Base-by-base conservation (phyloP, 805 yeast species). In the Sugiyamaella mastotermitis region DNA sequence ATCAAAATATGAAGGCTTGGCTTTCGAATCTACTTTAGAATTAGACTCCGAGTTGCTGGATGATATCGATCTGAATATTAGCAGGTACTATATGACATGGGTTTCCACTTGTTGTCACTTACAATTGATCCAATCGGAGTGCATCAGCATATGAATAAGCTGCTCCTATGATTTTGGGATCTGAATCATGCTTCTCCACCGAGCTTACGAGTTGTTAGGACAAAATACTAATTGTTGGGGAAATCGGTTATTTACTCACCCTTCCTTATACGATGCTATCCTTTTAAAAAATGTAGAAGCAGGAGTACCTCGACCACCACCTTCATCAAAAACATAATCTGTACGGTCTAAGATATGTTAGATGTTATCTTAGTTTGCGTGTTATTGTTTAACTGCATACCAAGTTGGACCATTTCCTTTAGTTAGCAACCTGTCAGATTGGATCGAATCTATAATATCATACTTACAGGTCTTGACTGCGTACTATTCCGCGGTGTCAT, bases 261-360 rank as follows among this genome's bases (percentile, higher is more conserved):
- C 15, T n/a, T 42, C 47, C 10, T 48, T 46, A 48, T 48, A 42
- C 40, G 45, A 42, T 19, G 62, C 52, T 9, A 60, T 39, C 17
- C 55, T 65, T 45, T 65, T 67, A 40, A 76, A 60, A 53, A 74
- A 71, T 32, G 72, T 62, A 41, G 78, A 64, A 9, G 75, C 64
- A 28, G 76, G 67, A 40, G 76, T 76, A 2, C 85, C 85, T 32
- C 70, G 66, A 10, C 85, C 85, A 14, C 86, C 86, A 28, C 71
- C 68, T 49, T 79, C 83, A 17, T 79, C 80, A 48, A 80, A 80
- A 13, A 78, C 62, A 49, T 76, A 80, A 53, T 80, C 86, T 45
- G 43, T 51, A 37, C 47, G 47, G 47, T 50, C 62, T n/a, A n/a
- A n/a, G n/a, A n/a, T n/a, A n/a, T 43, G 4, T 22, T 38, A 26